Evolutionary conservation across 164 flowering plant genomes (phyloP), one percentile per base, ranked within the genome.

Genomic region (Berberis thunbergii): DNA sequence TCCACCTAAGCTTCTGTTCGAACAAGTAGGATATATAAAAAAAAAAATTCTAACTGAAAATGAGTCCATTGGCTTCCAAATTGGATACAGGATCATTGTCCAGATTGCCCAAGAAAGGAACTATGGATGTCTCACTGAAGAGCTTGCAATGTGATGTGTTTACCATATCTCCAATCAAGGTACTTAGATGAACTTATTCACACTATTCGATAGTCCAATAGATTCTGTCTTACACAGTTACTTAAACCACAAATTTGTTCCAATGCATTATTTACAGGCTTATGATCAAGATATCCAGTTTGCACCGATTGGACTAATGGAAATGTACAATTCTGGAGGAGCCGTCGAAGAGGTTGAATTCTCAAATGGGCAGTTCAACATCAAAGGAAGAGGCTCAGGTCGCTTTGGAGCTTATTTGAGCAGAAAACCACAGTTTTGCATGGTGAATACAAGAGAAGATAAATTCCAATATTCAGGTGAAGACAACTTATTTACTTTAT

Each of bases 321-420:
- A 81, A 13, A 86, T 84, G 92, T 86, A 84, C 69, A 86, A 84
- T 58, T 76, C 86, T 57, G 92, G 87, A 50, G 92, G 92, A 49
- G 89, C 87, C 39, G 62, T 84, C 57, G 76, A 77, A 66, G 77
- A 75, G 12, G 45, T 83, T 42, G 72, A 63, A 45, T 7, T 57
- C 13, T 66, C 75, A 11, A 26, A 43, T 40, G 50, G 61, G 41
- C 66, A 60, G 52, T 70, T 85, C 54, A 64, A 50, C 10, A 71
- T 81, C 54, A 72, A 71, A 63, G 90, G 87, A 45, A 77, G 75
- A 75, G 90, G 90, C 4, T 65, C 50, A 2, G 86, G 87, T 39
- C 64, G 52, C 40, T 81, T 85, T 43, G 87, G 84, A 44, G 90
- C 86, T 49, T 85, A 78, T 64, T 80, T 86, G 4, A 79, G 75